phyloP scores from a whole-genome alignment of 2,329 filamentous ascomycete species.

The Xylariaceae sp. region DNA sequence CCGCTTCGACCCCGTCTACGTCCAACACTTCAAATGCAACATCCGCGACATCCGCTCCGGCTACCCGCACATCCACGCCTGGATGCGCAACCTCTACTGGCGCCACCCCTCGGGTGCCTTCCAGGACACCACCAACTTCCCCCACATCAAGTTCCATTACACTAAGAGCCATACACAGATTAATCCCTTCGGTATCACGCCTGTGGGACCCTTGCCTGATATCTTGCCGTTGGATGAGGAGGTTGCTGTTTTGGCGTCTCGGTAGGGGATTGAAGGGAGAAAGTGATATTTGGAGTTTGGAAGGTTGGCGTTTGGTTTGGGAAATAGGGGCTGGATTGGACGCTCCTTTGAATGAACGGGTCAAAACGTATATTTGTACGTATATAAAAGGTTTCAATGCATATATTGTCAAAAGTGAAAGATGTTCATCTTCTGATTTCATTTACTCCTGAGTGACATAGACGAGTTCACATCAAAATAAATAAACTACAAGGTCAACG shows the following conservation, averaged over 20 bases:
- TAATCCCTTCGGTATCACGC: constrained; percentile 69
- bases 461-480: no score
- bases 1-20: constrained; percentile 58
- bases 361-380: no score
- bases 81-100: constrained; percentile 85
- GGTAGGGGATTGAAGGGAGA: no score
- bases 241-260: constrained; percentile 50
- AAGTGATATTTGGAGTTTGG: no score
- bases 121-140: constrained; percentile 76
- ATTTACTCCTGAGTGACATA: no score
- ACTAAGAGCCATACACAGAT: constrained; percentile 59
- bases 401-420: no score
- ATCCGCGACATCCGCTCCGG: constrained; percentile 77
- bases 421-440: no score
- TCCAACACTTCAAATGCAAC: constrained; percentile 87
- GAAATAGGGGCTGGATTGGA: no score
- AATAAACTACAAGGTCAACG: no score
- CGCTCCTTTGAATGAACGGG: no score
- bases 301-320: neutral
- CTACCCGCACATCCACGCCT: constrained; percentile 74
- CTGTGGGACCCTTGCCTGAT: constrained; percentile 76
- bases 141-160: constrained; percentile 85
- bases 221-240: constrained; percentile 75
- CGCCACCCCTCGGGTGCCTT: constrained; percentile 56
- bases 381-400: no score